Evolutionary conservation across 2,329 filamentous ascomycete species (phyloP).

Genomic region (Pseudogymnoascus sp.): DNA sequence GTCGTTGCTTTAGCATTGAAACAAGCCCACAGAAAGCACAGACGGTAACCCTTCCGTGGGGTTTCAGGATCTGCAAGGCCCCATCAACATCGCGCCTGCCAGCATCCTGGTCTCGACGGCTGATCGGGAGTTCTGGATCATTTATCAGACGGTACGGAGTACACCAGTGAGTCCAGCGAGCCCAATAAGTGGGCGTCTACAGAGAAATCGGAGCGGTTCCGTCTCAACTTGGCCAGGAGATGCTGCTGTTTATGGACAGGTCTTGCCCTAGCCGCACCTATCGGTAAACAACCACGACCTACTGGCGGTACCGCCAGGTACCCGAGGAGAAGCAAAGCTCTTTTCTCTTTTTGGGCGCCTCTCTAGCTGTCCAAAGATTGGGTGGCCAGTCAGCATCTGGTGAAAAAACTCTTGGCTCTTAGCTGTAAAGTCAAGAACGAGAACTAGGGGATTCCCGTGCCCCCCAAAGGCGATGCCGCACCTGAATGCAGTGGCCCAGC

Average conservation of each 20-base stretch:
- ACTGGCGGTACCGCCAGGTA: background rate
- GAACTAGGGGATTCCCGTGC: background rate
- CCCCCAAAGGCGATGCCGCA: background rate
- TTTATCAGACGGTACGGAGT: background rate
- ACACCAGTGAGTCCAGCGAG: background rate
- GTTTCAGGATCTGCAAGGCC: conserved; percentile 7
- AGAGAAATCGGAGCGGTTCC: background rate
- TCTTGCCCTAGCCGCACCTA: conserved; percentile 8
- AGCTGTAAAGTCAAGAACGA: background rate
- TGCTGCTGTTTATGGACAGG: background rate
- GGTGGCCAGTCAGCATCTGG: background rate
- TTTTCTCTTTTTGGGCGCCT: background rate
- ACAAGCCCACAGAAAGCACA: conserved; percentile 9
- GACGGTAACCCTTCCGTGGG: conserved; percentile 1
- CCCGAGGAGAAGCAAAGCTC: background rate
- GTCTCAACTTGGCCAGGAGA: background rate
- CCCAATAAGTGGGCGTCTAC: conserved; percentile 5
- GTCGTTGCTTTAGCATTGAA: conserved; percentile 3
- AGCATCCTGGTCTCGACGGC: background rate
- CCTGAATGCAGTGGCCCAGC: background rate
- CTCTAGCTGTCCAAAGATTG: background rate
- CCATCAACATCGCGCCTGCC: conserved; percentile 4
- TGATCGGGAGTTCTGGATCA: conserved; percentile 1
- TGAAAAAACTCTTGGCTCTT: background rate
- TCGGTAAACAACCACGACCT: background rate